Percentiles rank a stretch among this genome's conserved stretches.
Conservation (phyloP, 2,329 filamentous ascomycete genomes). For the Dryadomyces quercus-mongolicae region DNA sequence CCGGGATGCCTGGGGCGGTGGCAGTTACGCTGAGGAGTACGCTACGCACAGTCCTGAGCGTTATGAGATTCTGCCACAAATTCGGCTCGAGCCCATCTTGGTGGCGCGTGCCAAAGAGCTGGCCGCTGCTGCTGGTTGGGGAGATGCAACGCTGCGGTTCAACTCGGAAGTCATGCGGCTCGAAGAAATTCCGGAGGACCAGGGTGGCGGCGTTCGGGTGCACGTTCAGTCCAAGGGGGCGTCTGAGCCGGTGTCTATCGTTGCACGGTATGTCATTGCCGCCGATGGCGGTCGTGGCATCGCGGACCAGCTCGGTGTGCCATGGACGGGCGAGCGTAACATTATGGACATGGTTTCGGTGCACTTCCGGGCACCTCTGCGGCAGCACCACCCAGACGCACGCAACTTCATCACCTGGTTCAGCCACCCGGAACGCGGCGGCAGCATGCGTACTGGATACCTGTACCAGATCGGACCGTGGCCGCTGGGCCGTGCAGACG, state of each 20-base stretch:
- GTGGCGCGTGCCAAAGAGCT: not conserved
- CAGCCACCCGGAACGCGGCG: slow-evolving; percentile 1
- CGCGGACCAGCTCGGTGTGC: slow-evolving; percentile 1
- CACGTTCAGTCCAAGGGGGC: not conserved
- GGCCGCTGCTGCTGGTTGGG: not conserved
- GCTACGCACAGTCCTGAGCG: not conserved
- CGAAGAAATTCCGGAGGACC: not conserved
- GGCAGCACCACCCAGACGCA: not conserved
- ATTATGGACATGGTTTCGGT: slow-evolving; percentile 2
- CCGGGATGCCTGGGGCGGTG: slow-evolving; percentile 1
- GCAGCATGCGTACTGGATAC: slow-evolving; percentile 1
- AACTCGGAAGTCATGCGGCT: not conserved
- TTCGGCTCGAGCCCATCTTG: slow-evolving; percentile 1
- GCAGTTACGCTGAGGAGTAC: not conserved
- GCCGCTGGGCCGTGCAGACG: not conserved
- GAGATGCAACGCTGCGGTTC: not conserved
- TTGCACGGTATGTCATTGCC: not conserved
- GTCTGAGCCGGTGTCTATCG: not conserved
- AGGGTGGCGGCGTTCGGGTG: not conserved
- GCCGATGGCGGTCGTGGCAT: slow-evolving; percentile 1
- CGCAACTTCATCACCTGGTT: slow-evolving; percentile 3
- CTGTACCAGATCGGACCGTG: slow-evolving; percentile 2
- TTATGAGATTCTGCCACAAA: slow-evolving; percentile 1
- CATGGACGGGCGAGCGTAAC: not conserved
- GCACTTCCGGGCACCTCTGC: not conserved